phyloP scores from a whole-genome alignment of 192 early-diverging fungal species.

The Entomortierella lignicola region DNA sequence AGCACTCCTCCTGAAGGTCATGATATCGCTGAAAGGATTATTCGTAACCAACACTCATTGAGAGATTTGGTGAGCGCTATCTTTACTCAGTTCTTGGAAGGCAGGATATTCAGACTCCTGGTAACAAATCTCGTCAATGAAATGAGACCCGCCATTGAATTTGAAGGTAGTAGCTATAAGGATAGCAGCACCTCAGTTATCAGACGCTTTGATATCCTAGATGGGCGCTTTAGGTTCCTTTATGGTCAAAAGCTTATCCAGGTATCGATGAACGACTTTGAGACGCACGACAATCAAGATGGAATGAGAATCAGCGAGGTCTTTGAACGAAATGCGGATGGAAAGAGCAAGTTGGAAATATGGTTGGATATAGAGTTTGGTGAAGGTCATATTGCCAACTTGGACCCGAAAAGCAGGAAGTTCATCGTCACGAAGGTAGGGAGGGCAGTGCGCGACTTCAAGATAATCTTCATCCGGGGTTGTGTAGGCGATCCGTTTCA shows the following conservation, averaged over 20 bases:
- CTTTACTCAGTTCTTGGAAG: too few species aligned
- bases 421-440: constrained; percentile 40
- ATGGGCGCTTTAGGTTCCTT: constrained; percentile 52
- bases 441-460: constrained; percentile 27
- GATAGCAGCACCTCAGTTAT: too few species aligned
- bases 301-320: constrained; percentile 33
- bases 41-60: too few species aligned
- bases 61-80: too few species aligned
- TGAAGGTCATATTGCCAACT: constrained; percentile 29
- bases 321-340: constrained; percentile 13
- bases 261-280: constrained; percentile 41
- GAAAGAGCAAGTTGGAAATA: constrained; percentile 37
- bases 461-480: constrained; percentile 49
- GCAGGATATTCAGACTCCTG: too few species aligned
- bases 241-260: constrained; percentile 48
- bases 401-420: constrained; percentile 15
- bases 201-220: too few species aligned
- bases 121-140: too few species aligned
- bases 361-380: constrained; percentile 45
- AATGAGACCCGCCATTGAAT: too few species aligned
- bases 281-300: constrained; percentile 19
- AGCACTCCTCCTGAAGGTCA: too few species aligned
- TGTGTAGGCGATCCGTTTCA: constrained; percentile 28
- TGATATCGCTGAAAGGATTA: too few species aligned
- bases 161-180: too few species aligned